A percentile compares a stretch with the other conserved stretches of the same genome.
Conservation (phyloP, 805 yeast species). For the Komagataella populi region DNA sequence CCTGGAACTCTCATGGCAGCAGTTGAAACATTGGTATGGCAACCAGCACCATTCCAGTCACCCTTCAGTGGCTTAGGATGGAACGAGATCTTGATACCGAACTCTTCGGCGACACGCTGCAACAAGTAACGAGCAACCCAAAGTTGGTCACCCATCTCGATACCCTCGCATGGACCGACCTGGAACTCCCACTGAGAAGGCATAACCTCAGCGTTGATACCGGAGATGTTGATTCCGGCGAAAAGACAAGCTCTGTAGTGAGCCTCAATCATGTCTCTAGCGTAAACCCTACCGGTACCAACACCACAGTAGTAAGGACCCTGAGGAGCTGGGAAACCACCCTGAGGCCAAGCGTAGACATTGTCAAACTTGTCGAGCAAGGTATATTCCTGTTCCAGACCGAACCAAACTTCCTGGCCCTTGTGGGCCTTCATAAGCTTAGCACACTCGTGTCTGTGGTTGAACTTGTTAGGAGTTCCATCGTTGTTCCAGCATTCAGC, state of each 20-base stretch:
- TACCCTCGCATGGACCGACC: constrained; percentile 96
- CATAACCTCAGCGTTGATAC: constrained; percentile 99
- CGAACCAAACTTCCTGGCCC: constrained; percentile 85
- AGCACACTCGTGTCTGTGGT: constrained; percentile 95
- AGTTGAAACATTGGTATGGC: constrained; percentile 98
- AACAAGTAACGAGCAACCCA: constrained; percentile 93
- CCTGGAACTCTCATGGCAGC: constrained; percentile 84
- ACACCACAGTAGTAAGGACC: constrained; percentile 99
- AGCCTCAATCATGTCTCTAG: constrained; percentile 97
- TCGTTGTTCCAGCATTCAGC: constrained; percentile 98
- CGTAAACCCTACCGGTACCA: constrained; percentile 95
- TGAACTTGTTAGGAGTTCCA: constrained; percentile 97
- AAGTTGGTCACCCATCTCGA: constrained; percentile 92
- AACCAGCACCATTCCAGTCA: constrained; percentile 99
- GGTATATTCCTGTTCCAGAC: constrained; percentile 98
- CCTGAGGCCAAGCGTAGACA: constrained; percentile 98
- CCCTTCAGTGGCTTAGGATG: constrained; percentile 99
- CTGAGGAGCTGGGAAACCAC: constrained; percentile 99
- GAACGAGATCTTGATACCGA: constrained; percentile 95
- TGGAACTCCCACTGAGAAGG: constrained; percentile 99
- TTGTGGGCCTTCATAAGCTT: constrained; percentile 89
- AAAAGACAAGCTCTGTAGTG: constrained; percentile 97
- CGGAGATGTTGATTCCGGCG: constrained; percentile 83
- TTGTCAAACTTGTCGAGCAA: constrained; percentile 81
- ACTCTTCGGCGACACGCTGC: constrained; percentile 95